Conservation (phyloP, 2,329 filamentous ascomycete genomes). For the Neonectria coccinea region DNA sequence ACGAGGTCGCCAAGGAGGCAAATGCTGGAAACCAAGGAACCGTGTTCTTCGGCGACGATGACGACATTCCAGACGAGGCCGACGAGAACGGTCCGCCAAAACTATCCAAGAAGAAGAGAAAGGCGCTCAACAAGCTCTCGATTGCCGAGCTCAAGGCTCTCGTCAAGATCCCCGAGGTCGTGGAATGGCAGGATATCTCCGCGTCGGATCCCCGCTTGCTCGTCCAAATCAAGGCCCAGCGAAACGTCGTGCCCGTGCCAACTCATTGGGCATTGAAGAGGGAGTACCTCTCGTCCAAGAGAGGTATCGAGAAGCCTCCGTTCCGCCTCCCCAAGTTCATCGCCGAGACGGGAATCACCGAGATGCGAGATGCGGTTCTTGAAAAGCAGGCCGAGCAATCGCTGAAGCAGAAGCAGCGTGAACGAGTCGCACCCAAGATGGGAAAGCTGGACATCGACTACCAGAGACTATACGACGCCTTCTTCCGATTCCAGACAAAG, state of each 20-base stretch:
- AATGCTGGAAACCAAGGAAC: conserved; percentile 83
- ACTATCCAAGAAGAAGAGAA: conserved; percentile 94
- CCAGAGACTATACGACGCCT: conserved; percentile 97
- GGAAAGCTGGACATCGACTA: conserved; percentile 98
- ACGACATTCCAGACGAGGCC: conserved; percentile 87
- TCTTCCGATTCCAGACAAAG: conserved; percentile 98
- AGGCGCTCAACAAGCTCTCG: conserved; percentile 90
- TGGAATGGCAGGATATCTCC: conserved; percentile 97
- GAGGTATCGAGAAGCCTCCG: conserved; percentile 94
- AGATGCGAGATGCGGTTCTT: conserved; percentile 96
- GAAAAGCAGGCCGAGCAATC: conserved; percentile 95
- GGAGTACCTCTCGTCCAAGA: conserved; percentile 96
- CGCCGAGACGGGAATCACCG: conserved; percentile 94
- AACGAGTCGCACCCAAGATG: conserved; percentile 94
- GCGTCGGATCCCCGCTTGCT: conserved; percentile 89
- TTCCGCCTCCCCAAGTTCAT: conserved; percentile 97
- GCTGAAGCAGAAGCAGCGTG: conserved; percentile 94
- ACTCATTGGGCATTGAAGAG: conserved; percentile 95
- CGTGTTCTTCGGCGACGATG: conserved; percentile 84
- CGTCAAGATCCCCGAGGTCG: conserved; percentile 90
- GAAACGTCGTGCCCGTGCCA: conserved; percentile 95
- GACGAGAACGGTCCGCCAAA: conserved; percentile 77
- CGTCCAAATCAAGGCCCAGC: conserved; percentile 93
- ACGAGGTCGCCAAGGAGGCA: conserved; percentile 72
- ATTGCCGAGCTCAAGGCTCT: conserved; percentile 95